Conservation (phyloP, 192 early-diverging fungal species). For the Jimgerdemannia lactiflua region DNA sequence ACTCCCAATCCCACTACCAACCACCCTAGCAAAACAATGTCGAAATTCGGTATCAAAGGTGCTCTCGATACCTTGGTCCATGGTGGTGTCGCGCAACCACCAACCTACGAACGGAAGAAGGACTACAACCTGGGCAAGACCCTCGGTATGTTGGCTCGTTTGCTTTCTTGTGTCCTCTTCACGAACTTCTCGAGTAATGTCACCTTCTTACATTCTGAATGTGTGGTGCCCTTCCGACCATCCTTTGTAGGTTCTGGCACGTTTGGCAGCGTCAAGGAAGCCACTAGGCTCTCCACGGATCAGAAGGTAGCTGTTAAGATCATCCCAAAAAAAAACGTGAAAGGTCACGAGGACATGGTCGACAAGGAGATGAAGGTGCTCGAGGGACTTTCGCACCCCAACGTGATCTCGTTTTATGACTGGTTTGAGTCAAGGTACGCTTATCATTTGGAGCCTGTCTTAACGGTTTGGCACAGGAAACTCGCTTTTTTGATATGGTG, state of each 20-base stretch:
- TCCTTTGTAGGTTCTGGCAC: constrained; percentile 44
- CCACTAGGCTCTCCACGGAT: constrained; percentile 64
- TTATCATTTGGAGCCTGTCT: no score
- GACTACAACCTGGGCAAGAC: constrained; percentile 60
- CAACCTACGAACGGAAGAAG: constrained; percentile 64
- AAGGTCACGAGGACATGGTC: constrained; percentile 84
- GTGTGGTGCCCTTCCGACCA: neutral
- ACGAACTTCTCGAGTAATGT: neutral
- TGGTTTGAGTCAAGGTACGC: constrained; percentile 53
- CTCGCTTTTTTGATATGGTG: no score
- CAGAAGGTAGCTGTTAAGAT: constrained; percentile 88
- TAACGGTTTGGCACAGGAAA: no score
- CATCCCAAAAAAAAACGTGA: constrained; percentile 84
- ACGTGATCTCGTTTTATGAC: constrained; percentile 87
- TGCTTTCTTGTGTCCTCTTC: neutral
- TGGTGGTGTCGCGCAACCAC: constrained; percentile 41
- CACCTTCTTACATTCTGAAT: neutral
- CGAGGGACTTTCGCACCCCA: constrained; percentile 77
- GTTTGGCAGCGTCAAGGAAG: constrained; percentile 71
- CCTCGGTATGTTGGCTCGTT: constrained; percentile 40
- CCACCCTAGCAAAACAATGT: neutral
- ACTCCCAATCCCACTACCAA: no score
- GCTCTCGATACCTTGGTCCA: constrained; percentile 26
- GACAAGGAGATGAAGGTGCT: constrained; percentile 89
- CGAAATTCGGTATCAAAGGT: constrained; percentile 16